Conservation (phyloP, 202 grass and related monocot genomes). For the Cymbopogon flexuosus region DNA sequence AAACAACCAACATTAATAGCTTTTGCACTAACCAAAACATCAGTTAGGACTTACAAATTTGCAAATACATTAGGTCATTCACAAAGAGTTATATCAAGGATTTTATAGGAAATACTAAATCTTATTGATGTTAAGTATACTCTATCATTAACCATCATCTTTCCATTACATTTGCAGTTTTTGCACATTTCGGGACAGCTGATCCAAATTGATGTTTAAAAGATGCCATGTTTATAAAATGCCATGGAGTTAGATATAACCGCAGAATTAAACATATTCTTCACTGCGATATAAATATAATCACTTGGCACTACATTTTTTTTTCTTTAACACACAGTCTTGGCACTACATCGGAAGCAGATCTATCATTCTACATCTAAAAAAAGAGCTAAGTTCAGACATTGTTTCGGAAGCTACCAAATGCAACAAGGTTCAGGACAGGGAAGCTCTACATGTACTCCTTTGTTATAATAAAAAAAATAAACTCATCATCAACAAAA, state of each 20-base stretch:
- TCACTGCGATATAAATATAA: not conserved
- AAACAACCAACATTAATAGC: not conserved
- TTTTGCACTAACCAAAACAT: constrained; percentile 14
- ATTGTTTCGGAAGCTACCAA: not conserved
- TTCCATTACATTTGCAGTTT: not conserved
- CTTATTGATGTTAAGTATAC: not conserved
- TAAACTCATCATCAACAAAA: not conserved
- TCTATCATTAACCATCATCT: not conserved
- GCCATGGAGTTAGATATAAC: not conserved
- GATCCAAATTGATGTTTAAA: not conserved
- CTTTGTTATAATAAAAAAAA: not conserved
- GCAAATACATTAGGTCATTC: constrained; percentile 16
- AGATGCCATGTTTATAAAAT: not conserved
- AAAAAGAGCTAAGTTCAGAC: not conserved
- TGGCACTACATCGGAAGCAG: not conserved
- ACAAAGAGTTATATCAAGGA: not conserved
- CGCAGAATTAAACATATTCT: not conserved
- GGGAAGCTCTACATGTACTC: not conserved
- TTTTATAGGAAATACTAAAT: not conserved
- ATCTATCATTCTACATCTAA: not conserved
- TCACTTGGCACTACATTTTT: not conserved
- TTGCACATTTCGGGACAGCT: not conserved
- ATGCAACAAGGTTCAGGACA: not conserved
- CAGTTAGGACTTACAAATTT: constrained; percentile 2
- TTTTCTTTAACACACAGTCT: too few relatives aligned